Evolutionary conservation across 352 stramenopile genomes (phyloP), one percentile per base, ranked within the genome.

Genomic region (Phytophthora niederhauseri): DNA sequence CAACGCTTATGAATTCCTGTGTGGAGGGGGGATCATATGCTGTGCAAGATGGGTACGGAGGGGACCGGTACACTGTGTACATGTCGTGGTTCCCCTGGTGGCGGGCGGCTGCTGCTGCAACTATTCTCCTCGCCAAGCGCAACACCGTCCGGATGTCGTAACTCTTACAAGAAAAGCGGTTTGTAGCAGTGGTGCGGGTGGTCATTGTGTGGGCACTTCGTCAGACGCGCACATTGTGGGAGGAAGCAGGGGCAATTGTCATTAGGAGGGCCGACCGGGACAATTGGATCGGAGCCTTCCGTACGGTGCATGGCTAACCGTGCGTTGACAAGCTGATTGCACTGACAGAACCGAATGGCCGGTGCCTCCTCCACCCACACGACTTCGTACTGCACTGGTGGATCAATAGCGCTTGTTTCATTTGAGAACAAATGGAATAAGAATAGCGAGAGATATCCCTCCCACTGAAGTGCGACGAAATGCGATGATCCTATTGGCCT

Each of bases 261-360:
- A 26, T 28, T 19, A 56, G 26, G 4, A 6, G 30, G 4, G 2
- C 36, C 9, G 30, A 49, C 28, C 19, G 57, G 5, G 46, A 64
- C 46, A 19, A 50, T 0, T 64, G 57, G 4, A 50, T 19, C 2
- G 57, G 46, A 6, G 19, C 41, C 15, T 67, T 68, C 28, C 31
- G 38, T 9, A 31, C 17, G 1, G 36, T 67, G 2, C 26, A 67
- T 55, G 36, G 38, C 14, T 24, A 36, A 17, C 61, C 51, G 8
- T 61, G 51, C 41, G 6, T 61, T 8, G 50, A 67, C 24, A 38
- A 67, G 8, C 61, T 67, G 1, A 61, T 61, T 26, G 2, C 15
- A 19, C 28, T 61, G 6, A 46, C 28, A 24, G 48, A 66, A 30
- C 61, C 41, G 26, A 67, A 61, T 46, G 50, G 38, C 1, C 9